phyloP scores from a whole-genome alignment of 2,329 filamentous ascomycete genomes.

The Ophiosphaerella korrae region DNA sequence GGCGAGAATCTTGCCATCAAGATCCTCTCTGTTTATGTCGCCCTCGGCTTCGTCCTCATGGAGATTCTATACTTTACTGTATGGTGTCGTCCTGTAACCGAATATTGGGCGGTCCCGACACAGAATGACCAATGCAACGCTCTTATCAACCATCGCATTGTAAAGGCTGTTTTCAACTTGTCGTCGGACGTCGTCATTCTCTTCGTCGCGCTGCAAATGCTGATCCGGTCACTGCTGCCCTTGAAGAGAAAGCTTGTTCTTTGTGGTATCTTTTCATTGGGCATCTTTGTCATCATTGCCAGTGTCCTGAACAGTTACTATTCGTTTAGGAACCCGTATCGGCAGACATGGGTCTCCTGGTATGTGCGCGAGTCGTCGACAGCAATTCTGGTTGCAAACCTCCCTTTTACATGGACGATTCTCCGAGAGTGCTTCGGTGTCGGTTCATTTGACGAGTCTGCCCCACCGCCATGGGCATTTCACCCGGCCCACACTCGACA shows the following conservation, averaged over 20 bases:
- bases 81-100: constrained; percentile 60
- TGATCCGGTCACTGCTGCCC: constrained; percentile 50
- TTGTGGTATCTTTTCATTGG: constrained; percentile 62
- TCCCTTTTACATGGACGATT: constrained; percentile 59
- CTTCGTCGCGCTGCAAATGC: constrained; percentile 52
- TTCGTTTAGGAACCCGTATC: constrained; percentile 33
- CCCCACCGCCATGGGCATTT: constrained; percentile 37
- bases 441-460: constrained; percentile 35
- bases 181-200: constrained; percentile 55
- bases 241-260: constrained; percentile 60
- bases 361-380: constrained; percentile 39
- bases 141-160: constrained; percentile 45
- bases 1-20: constrained; percentile 47
- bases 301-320: constrained; percentile 57
- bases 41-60: constrained; percentile 53
- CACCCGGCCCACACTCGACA: constrained; percentile 30
- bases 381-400: constrained; percentile 54
- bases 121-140: constrained; percentile 41
- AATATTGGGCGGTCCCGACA: constrained; percentile 60
- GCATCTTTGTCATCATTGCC: constrained; percentile 56
- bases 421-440: constrained; percentile 55
- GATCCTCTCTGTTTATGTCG: constrained; percentile 53
- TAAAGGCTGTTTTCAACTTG: constrained; percentile 51
- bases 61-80: constrained; percentile 58
- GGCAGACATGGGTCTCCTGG: constrained; percentile 37